phyloP scores from a whole-genome alignment of 257 asterid genomes.

The Henckelia pumila region DNA sequence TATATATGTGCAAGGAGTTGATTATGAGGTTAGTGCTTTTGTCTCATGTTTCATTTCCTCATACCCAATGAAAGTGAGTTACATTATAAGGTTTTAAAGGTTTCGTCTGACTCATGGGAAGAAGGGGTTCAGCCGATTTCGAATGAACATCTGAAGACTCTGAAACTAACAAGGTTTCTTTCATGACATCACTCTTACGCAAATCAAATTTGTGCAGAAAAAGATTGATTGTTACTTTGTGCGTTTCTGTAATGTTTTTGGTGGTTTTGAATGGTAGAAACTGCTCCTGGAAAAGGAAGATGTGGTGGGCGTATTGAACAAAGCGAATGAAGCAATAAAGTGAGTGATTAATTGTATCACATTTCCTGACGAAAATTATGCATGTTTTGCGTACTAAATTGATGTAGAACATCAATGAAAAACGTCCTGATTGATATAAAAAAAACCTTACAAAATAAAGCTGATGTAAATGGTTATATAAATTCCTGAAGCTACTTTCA shows the following conservation, averaged over 20 bases:
- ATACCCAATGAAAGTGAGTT: too few species aligned
- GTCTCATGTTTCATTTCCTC: too few species aligned
- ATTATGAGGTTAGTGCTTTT: constrained; percentile 67
- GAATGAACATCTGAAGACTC: constrained; percentile 35
- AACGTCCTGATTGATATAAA: not conserved
- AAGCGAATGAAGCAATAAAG: constrained; percentile 56
- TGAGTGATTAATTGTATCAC: constrained; percentile 33
- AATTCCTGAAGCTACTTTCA: not conserved
- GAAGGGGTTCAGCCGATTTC: constrained; percentile 33
- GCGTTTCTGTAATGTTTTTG: not conserved
- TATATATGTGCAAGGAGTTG: constrained; percentile 86
- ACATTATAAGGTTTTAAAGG: too few species aligned
- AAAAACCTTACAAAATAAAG: not conserved
- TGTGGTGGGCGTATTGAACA: constrained; percentile 40
- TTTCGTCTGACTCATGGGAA: too few species aligned
- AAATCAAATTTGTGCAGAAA: not conserved
- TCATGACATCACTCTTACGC: not conserved
- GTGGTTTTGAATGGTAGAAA: constrained; percentile 24
- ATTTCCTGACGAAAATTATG: not conserved
- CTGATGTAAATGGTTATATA: not conserved
- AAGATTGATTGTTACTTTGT: not conserved
- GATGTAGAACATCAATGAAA: not conserved
- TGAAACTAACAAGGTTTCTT: constrained; percentile 34
- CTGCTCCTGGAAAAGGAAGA: constrained; percentile 42
- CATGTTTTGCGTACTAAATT: not conserved